Percentiles rank a stretch among this genome's conserved stretches.
Conservation (phyloP, 768 basidiomycete genomes). For the Leucocoprinus sp. region DNA sequence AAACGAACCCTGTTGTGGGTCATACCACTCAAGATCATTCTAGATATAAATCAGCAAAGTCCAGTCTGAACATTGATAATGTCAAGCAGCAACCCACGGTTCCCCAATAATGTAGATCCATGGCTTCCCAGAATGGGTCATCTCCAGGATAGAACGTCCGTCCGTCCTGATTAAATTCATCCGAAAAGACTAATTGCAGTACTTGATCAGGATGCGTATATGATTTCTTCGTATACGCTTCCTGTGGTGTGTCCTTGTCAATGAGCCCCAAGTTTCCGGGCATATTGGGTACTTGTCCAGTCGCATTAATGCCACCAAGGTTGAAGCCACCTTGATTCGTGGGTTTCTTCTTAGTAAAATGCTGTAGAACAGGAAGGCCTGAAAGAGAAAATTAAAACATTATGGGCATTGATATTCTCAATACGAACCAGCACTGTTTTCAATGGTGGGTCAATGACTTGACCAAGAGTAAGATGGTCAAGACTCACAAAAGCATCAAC, state of each 20-base stretch:
- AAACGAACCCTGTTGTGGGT: slow-evolving; percentile 38
- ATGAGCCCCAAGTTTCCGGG: slow-evolving; percentile 55
- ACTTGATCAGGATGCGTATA: slow-evolving; percentile 46
- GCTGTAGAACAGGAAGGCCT: slow-evolving; percentile 45
- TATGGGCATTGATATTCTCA: not conserved
- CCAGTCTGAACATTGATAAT: not conserved
- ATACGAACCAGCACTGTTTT: slow-evolving; percentile 30
- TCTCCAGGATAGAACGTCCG: slow-evolving; percentile 64
- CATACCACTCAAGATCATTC: slow-evolving; percentile 76
- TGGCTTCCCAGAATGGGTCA: slow-evolving; percentile 56
- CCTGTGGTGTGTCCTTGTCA: slow-evolving; percentile 63
- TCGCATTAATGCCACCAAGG: slow-evolving; percentile 63
- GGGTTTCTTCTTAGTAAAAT: slow-evolving; percentile 33
- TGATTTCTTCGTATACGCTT: slow-evolving; percentile 41
- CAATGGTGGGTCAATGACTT: slow-evolving; percentile 2
- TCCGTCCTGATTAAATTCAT: slow-evolving; percentile 75
- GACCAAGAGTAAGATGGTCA: not conserved
- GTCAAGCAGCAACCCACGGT: slow-evolving; percentile 28
- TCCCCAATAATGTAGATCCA: slow-evolving; percentile 64
- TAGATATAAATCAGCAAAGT: slow-evolving; percentile 9
- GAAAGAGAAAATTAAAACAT: not conserved
- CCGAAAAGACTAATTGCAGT: slow-evolving; percentile 60
- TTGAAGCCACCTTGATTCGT: slow-evolving; percentile 52
- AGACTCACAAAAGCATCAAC: slow-evolving; percentile 54
- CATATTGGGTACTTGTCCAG: slow-evolving; percentile 55